A percentile compares a stretch with the other conserved stretches of the same genome.
phyloP scores from a whole-genome alignment of 2,329 filamentous ascomycete genomes.

The Talaromyces albobiverticillius region DNA sequence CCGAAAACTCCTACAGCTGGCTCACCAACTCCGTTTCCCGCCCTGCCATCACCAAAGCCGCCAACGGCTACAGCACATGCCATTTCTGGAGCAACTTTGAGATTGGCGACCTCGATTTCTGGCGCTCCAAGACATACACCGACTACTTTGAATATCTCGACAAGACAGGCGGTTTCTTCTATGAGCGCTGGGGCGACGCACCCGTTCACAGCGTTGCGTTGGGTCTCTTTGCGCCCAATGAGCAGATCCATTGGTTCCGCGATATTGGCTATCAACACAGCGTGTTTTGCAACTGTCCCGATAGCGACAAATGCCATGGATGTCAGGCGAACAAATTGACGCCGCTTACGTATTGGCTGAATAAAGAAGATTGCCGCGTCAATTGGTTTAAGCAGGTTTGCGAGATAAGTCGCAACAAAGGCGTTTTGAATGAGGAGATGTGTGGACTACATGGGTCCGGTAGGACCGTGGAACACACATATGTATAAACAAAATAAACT shows the following conservation, averaged over 20 bases:
- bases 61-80: conserved; percentile 93
- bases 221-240: conserved; percentile 85
- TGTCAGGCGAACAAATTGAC: conserved; percentile 80
- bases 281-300: conserved; percentile 97
- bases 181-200: conserved; percentile 97
- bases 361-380: conserved; percentile 87
- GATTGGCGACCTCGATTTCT: conserved; percentile 89
- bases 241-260: conserved; percentile 96
- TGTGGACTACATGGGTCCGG: conserved; percentile 5
- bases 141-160: conserved; percentile 97
- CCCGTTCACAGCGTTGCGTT: conserved; percentile 93
- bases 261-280: conserved; percentile 99
- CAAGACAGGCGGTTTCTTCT: conserved; percentile 93
- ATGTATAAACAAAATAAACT: neutral
- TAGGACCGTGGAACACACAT: neutral
- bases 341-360: conserved; percentile 65
- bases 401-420: conserved; percentile 10
- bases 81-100: conserved; percentile 99
- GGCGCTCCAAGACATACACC: conserved; percentile 83
- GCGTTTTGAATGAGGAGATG: conserved; percentile 9
- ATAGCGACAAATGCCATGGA: conserved; percentile 86
- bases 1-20: conserved; percentile 79
- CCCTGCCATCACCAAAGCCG: conserved; percentile 73
- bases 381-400: conserved; percentile 91
- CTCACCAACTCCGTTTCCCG: conserved; percentile 73